phyloP scores from a whole-genome alignment of 2,329 filamentous ascomycete genomes.

The Pseudogymnoascus sp. region DNA sequence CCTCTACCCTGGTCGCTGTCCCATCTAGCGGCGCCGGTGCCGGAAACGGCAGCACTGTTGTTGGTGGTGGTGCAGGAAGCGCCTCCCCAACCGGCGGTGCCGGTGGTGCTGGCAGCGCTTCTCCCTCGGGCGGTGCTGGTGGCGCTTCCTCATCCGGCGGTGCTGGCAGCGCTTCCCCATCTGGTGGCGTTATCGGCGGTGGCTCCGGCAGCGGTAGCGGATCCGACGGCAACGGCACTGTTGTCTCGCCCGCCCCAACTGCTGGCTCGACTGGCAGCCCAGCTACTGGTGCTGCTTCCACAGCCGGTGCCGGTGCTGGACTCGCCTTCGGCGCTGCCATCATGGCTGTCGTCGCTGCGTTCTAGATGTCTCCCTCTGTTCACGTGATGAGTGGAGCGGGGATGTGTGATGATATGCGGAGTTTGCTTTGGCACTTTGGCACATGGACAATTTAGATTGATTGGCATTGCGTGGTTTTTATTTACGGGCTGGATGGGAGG shows the following conservation, averaged over 20 bases:
- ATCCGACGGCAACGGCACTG: background rate
- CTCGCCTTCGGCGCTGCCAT: background rate
- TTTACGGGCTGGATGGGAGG: background rate
- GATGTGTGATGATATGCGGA: background rate
- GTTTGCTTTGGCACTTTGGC: background rate
- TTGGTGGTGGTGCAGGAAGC: background rate
- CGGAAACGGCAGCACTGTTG: background rate
- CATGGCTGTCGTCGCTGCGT: slow-evolving; percentile 2
- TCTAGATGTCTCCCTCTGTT: slow-evolving; percentile 2
- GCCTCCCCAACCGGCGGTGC: background rate
- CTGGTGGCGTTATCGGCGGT: background rate
- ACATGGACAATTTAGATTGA: background rate
- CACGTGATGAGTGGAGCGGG: background rate
- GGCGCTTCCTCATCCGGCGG: background rate
- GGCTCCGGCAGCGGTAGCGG: background rate
- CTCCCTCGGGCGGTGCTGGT: background rate
- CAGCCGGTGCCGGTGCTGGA: background rate
- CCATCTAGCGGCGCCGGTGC: background rate
- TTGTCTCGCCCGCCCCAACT: slow-evolving; percentile 1
- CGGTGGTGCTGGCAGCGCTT: background rate
- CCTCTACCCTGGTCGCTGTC: background rate
- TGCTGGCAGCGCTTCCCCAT: background rate
- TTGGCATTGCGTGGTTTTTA: background rate
- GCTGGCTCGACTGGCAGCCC: background rate
- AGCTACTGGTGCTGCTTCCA: background rate